Evolutionary conservation across 2,329 filamentous ascomycete genomes (phyloP), one percentile per base, ranked within the genome.

Genomic region (Pseudogymnoascus sp.): DNA sequence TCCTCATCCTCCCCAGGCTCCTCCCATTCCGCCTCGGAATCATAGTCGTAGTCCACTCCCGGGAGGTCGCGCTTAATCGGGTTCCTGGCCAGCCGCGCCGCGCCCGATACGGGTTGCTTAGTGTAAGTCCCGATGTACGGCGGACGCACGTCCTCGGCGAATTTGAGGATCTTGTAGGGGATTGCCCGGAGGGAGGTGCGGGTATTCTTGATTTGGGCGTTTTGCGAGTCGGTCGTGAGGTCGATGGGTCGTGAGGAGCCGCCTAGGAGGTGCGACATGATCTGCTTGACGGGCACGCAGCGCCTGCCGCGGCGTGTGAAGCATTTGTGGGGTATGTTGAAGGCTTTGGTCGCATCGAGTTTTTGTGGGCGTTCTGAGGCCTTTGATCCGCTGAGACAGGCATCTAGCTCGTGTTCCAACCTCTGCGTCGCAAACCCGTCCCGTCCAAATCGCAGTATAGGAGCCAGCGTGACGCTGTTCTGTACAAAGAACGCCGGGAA

Each of bases 401-500:
- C 78, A 65, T 87, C 83, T 2, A 88, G 73, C 2, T 79, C 79
- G 16, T 68, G 70, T 28, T 78, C 80, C 72, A 83, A 86, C 60
- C 70, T 76, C n/a, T 78, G 71, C 26, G 79, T 77, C 0, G 84
- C 82, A 65, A 85, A 79, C 1, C 81, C 72, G 67, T 90, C 86
- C 72, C 87, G 80, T 40, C 80, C 73, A 28, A 84, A 84, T 2
- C 78, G 79, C 59, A 80, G 77, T 1, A 69, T 68, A 0, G 82
- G 80, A 0, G 92, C 91, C 61, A 97, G 69, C n/a, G 77, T 83
- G 1, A 91, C 89, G 70, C 91, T 83, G 2, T 86, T 81, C 64
- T 91, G 89, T 53, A 95, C 72, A 66, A 89, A 93, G 74, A 97
- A 98, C 0, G 90, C 87, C 33, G 91, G 83, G 70, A 98, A 98